Evolutionary conservation across 225 moss, liverwort and hornwort species (phyloP), one percentile per base, ranked within the genome.

Genomic region (Pleurozium schreberi): DNA sequence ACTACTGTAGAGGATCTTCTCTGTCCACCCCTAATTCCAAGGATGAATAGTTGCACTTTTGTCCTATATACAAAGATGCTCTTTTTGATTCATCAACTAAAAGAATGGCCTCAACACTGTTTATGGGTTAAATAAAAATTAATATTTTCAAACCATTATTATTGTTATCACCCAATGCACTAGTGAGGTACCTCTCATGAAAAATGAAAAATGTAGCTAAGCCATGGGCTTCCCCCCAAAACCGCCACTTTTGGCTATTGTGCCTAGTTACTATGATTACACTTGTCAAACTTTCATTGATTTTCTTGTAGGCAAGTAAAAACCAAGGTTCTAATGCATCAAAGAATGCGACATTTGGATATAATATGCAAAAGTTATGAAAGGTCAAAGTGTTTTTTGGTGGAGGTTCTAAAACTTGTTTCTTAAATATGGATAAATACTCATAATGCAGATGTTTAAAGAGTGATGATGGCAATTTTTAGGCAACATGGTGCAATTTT

Each of bases 231-330:
- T 10, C 19, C 21, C n/a, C 22, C n/a, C n/a, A n/a, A n/a, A 67
- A 12, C 4, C 0, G 22, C 4, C 14, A 40, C 40, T 69, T 69
- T 69, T 6, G 7, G 13, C 18, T 69, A 12, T 2, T 13, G 3
- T 22, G n/a, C 1, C n/a, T 40, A 12, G 5, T 40, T 69, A 8
- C 14, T 69, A 2, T 40, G 8, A 40, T 14, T 69, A 42, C 4
- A 8, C 0, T 25, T 0, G 13, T n/a, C 2, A 6, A 40, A 8
- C 7, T 69, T 69, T 40, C 7, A n/a, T 68, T 68, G 3, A 4
- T 13, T 69, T 40, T 40, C 42, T 70, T 42, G 42, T 8, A 8
- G 26, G 42, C 26, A 70, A 26, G 8, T 8, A 8, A 15, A 8
- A 42, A 6, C n/a, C n/a, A 15, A 42, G 70, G 26, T 26, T 70